phyloP scores from a whole-genome alignment of 345 rosid species.

The Eucalyptus erythrocorys region DNA sequence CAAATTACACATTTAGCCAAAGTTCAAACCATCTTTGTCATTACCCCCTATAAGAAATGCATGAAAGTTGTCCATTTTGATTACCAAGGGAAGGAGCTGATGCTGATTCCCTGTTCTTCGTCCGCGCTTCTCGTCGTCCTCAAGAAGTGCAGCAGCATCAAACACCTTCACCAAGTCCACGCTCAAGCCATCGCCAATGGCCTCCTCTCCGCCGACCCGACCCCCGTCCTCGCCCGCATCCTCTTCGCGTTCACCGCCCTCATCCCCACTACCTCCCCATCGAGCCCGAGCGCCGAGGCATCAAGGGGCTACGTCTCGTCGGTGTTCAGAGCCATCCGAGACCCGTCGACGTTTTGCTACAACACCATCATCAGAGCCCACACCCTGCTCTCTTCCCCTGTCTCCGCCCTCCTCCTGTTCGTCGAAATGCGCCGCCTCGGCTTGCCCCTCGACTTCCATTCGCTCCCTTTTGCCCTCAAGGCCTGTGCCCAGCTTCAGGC shows the following conservation, averaged over 20 bases:
- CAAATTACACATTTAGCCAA: no score
- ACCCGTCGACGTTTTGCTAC: constrained; percentile 50
- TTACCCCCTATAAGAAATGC: not conserved
- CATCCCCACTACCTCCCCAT: not conserved
- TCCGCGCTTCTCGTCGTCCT: not conserved
- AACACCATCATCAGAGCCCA: constrained; percentile 39
- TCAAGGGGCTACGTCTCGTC: constrained; percentile 25
- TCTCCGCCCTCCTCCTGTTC: constrained; percentile 39
- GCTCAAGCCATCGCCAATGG: constrained; percentile 19
- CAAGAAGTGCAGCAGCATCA: constrained; percentile 9
- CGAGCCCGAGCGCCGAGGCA: not conserved
- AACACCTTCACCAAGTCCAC: constrained; percentile 28
- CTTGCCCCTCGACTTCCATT: constrained; percentile 44
- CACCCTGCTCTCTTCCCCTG: constrained; percentile 36
- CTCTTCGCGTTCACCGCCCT: constrained; percentile 29
- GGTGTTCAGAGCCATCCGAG: constrained; percentile 21
- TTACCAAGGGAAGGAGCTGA: not conserved
- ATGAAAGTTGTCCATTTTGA: not conserved
- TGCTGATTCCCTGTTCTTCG: not conserved
- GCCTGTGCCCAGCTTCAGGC: constrained; percentile 33
- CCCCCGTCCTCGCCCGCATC: constrained; percentile 13
- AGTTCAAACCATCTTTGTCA: rapidly evolving
- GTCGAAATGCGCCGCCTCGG: constrained; percentile 40
- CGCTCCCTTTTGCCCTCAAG: constrained; percentile 57
- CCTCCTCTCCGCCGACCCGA: not conserved